phyloP scores from a whole-genome alignment of 148 eudicot species.

The Vaccinium corymbosum region DNA sequence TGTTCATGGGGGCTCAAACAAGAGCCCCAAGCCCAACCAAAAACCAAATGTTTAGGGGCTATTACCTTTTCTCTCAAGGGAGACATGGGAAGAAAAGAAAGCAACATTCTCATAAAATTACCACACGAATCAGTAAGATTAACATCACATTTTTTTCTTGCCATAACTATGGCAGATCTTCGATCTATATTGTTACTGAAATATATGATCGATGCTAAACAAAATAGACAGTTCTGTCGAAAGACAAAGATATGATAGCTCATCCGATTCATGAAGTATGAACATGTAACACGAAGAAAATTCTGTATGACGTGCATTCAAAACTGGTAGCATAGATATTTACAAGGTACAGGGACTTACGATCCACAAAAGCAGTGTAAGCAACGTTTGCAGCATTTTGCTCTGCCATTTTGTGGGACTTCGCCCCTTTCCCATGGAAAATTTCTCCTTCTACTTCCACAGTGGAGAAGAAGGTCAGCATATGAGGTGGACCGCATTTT shows the following conservation, averaged over 20 bases:
- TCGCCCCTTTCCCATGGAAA: slow-evolving; percentile 25
- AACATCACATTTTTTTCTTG: neutral
- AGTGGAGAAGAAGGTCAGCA: slow-evolving; percentile 18
- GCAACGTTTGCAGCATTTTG: slow-evolving; percentile 42
- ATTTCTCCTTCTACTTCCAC: slow-evolving; percentile 37
- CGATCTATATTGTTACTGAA: neutral
- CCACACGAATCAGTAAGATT: neutral
- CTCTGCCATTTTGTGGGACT: slow-evolving; percentile 37
- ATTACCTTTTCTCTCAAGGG: neutral
- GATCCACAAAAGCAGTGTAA: slow-evolving; percentile 18
- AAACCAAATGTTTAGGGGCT: neutral
- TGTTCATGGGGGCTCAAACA: neutral
- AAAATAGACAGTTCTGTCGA: neutral
- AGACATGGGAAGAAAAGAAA: neutral
- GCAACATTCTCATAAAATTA: neutral
- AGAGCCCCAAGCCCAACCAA: neutral
- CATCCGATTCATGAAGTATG: neutral
- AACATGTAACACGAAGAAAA: neutral
- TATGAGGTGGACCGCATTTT: slow-evolving; percentile 17
- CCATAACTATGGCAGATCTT: slow-evolving; percentile 7
- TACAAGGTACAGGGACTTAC: slow-evolving; percentile 22
- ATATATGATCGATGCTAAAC: neutral
- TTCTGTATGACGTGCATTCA: neutral
- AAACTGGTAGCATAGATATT: neutral
- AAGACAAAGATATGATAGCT: neutral